Evolutionary conservation across 257 asterid species (phyloP), one percentile per base, ranked within the genome.

Genomic region (Hygrophila difformis): DNA sequence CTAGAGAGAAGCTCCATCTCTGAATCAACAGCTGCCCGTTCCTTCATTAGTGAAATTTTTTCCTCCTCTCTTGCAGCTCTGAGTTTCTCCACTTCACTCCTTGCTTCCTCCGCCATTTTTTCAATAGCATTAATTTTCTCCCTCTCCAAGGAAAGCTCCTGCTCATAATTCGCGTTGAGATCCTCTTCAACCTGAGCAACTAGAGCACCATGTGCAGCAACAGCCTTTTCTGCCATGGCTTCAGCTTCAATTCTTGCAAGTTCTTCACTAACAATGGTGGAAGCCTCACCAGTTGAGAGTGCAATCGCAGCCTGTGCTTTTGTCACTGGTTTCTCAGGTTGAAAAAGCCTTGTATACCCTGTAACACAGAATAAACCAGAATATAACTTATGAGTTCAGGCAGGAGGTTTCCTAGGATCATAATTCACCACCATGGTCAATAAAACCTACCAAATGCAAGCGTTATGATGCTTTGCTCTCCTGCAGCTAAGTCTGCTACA

Each of bases 331-430:
- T 91, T 91, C 43, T 72, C 83, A 37, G 99, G 96, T 74, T 91
- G 99, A 84, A 91, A 91, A 45, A 86, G 78, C 64, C 99, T 76
- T 49, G 99, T 91, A 61, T 82, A 91, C 49, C 99, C 99, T 91
- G 74, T 53, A 57, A 60, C 31, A 26, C n/a, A n/a, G n/a, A 8
- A 0, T 26, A 21, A 36, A 47, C 47, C 33, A 44, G 24, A 38
- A 16, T 19, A 49, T 26, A 19, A n/a, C 35, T 15, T 18, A 21
- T 35, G 37, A 33, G 12, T 7, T 4, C 37, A 33, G 37, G 10
- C 2, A 0, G 3, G 8, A 5, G 37, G 2, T 4, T 2, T 2
- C 37, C 8, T 45, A 35, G 38, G 54, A 40, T 33, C 57, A 51
- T 28, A 38, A 37, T 44, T 39, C 4, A 18, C 28, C n/a, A n/a